Evolutionary conservation across 345 rosid genomes (phyloP), one percentile per base, ranked within the genome.

Genomic region (Citrus maxima): DNA sequence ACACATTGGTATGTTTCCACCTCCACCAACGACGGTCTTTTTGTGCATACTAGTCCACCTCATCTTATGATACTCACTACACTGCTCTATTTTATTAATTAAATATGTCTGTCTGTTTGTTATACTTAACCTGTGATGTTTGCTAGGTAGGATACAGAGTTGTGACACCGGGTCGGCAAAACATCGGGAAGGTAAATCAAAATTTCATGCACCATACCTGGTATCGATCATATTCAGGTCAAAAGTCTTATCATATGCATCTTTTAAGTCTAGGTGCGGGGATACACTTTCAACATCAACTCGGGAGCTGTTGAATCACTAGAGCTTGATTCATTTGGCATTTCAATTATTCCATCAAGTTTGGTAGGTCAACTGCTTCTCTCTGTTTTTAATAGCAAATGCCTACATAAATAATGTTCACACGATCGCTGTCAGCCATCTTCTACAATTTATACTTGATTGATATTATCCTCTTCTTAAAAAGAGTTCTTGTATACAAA

Each of bases 131-230:
- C 75, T 79, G 21, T 80, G 80, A 55, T 80, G 79, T 76, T 82
- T 85, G 79, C 37, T 88, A 95, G 98, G 97, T 95, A 78, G 99
- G 99, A 75, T 91, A 95, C 78, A 86, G 86, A 87, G 96, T 95
- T 28, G 88, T 92, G 71, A 92, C 91, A 54, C 88, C 90, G n/a
- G 85, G 88, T 61, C 78, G 81, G 16, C 78, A 84, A 74, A 84
- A 82, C 82, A 87, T 95, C 19, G 97, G 98, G 74, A 93, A 93
- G 98, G 98, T 92, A 73, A 71, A 81, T 67, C 46, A 25, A 22
- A 68, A 55, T 54, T 68, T 58, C 35, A 59, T 58, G 38, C 54
- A 24, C 68, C 22, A 42, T 65, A 67, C 42, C 55, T 73, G 56
- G 71, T 63, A 54, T 77, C 18, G 38, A 77, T 72, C 65, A 58